A percentile compares a stretch with the other conserved stretches of the same genome.
Evolutionary conservation across 2,329 filamentous ascomycete genomes (phyloP).

Genomic region (Hymenoscyphus occultus): DNA sequence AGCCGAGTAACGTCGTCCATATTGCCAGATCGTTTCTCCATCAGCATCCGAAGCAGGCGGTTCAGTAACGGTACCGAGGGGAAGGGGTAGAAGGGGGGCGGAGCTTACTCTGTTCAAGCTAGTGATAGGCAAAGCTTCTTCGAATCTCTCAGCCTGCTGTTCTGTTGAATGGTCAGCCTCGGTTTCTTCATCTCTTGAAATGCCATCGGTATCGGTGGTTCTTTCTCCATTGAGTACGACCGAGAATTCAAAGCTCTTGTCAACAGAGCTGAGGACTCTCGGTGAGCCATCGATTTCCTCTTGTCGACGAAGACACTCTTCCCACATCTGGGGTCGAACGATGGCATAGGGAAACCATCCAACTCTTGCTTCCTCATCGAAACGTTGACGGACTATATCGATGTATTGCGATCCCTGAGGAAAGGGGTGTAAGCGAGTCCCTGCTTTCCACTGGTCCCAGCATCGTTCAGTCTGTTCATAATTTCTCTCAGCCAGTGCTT

Average conservation of each 20-base stretch:
- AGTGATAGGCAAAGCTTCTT: too few species aligned
- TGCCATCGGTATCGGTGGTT: too few species aligned
- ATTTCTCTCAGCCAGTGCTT: not conserved
- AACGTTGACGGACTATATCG: not conserved
- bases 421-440: slow-evolving; percentile 3
- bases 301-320: slow-evolving; percentile 8
- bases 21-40: too few species aligned
- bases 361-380: not conserved
- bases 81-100: too few species aligned
- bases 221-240: too few species aligned
- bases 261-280: not conserved
- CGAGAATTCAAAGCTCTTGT: not conserved
- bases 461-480: not conserved
- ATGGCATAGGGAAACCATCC: not conserved
- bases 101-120: too few species aligned
- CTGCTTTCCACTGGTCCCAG: slow-evolving; percentile 1
- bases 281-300: not conserved
- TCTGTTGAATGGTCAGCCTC: too few species aligned
- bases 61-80: too few species aligned
- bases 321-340: slow-evolving; percentile 5
- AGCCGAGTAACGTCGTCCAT: too few species aligned
- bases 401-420: not conserved
- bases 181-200: too few species aligned
- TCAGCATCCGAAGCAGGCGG: too few species aligned
- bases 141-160: too few species aligned